Conservation (phyloP, 108 stramenopile species). For the Skeletonema potamos region DNA sequence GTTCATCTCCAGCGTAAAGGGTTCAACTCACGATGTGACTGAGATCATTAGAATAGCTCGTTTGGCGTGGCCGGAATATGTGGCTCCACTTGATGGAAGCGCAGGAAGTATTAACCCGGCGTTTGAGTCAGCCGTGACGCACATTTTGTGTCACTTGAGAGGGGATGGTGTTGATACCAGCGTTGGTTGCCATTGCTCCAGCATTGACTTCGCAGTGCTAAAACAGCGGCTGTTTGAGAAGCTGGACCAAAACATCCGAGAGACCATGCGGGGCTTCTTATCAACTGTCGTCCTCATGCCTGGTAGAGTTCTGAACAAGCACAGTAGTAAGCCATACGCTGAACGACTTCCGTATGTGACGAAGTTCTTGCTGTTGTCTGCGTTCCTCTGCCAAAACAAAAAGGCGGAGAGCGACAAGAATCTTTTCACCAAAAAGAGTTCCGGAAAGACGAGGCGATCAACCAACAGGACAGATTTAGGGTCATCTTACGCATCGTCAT, state of each 20-base stretch:
- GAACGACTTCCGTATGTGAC: conserved; percentile 52
- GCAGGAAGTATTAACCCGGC: background rate
- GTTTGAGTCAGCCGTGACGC: conserved; percentile 8
- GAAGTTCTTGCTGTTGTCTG: conserved; percentile 64
- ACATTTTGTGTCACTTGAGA: conserved; percentile 10
- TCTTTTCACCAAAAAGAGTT: conserved; percentile 59
- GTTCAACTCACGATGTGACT: conserved; percentile 57
- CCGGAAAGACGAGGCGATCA: conserved; percentile 45
- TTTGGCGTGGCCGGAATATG: conserved; percentile 60
- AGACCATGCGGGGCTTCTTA: conserved; percentile 26
- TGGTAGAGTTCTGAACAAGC: conserved; percentile 12
- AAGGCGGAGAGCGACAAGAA: conserved; percentile 54
- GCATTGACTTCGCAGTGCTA: background rate
- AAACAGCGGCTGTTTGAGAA: conserved; percentile 24
- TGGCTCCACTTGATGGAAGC: conserved; percentile 32
- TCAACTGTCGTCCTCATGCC: conserved; percentile 39
- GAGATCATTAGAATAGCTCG: conserved; percentile 58
- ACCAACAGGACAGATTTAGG: conserved; percentile 32
- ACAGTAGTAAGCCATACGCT: conserved; percentile 14
- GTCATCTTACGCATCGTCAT: conserved; percentile 48
- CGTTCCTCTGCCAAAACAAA: conserved; percentile 78
- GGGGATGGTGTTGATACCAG: background rate
- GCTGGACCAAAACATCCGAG: conserved; percentile 35
- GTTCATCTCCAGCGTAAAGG: conserved; percentile 47
- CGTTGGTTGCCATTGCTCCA: conserved; percentile 3